Evolutionary conservation across 2,329 filamentous ascomycete species (phyloP).

Genomic region (Pyrenophora graminea): DNA sequence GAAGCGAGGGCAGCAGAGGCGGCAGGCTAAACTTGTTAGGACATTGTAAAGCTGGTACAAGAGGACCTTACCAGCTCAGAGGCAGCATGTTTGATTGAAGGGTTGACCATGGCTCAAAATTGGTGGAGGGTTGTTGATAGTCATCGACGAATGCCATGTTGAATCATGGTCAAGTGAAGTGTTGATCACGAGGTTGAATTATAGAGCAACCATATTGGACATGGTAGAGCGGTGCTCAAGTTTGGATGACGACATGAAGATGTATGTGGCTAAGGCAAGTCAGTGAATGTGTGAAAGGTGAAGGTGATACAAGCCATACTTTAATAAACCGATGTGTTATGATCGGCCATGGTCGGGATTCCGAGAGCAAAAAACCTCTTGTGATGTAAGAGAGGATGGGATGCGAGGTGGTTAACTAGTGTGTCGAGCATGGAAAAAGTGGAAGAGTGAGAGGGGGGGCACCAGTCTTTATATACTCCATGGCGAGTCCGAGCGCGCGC

Average conservation of each 20-base stretch:
- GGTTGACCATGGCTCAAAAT: constrained; percentile 8
- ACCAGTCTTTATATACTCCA: constrained; percentile 7
- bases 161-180: constrained; percentile 3
- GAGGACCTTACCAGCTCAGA: constrained; percentile 8
- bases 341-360: too few species aligned
- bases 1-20: not conserved
- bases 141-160: constrained; percentile 6
- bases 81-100: not conserved
- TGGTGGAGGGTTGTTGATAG: constrained; percentile 9
- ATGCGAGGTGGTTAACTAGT: too few species aligned
- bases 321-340: too few species aligned
- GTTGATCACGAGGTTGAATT: not conserved
- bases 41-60: not conserved
- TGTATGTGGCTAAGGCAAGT: too few species aligned
- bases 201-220: not conserved
- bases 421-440: not conserved
- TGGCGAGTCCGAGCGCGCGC: not conserved
- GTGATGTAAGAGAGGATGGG: too few species aligned
- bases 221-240: not conserved
- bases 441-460: not conserved
- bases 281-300: too few species aligned
- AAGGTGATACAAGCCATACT: too few species aligned
- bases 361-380: too few species aligned
- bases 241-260: too few species aligned
- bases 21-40: not conserved